Conservation (phyloP, 2,329 filamentous ascomycete species). For the Acarospora socialis region DNA sequence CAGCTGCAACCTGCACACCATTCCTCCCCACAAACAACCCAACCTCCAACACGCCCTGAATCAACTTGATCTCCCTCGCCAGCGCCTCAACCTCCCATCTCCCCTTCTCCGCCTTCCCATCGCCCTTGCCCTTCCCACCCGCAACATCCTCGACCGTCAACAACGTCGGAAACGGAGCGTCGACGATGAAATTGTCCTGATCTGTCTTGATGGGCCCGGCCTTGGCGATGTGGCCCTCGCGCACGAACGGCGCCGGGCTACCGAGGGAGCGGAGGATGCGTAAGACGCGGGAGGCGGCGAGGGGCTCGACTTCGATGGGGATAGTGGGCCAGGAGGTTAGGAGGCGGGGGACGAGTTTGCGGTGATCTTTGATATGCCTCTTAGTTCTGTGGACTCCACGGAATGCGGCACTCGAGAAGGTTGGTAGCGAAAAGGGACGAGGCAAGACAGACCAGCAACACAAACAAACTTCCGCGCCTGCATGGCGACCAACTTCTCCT, state of each 20-base stretch:
- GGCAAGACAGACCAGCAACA: slow-evolving; percentile 51
- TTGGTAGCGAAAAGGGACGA: not conserved
- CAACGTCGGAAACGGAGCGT: slow-evolving; percentile 72
- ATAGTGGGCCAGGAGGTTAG: slow-evolving; percentile 66
- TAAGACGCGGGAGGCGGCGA: slow-evolving; percentile 66
- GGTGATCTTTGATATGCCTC: slow-evolving; percentile 70
- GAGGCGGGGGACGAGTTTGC: slow-evolving; percentile 70
- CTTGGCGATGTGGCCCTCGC: slow-evolving; percentile 60
- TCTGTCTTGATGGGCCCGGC: slow-evolving; percentile 74
- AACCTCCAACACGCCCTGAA: slow-evolving; percentile 81
- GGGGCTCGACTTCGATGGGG: slow-evolving; percentile 84
- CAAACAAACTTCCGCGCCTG: slow-evolving; percentile 75
- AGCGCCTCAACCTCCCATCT: slow-evolving; percentile 69
- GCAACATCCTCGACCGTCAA: slow-evolving; percentile 46
- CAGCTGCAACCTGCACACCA: slow-evolving; percentile 51
- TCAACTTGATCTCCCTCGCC: slow-evolving; percentile 58
- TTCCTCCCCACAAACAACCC: slow-evolving; percentile 79
- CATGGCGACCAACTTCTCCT: slow-evolving; percentile 89
- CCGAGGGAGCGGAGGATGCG: slow-evolving; percentile 59
- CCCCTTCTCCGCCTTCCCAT: slow-evolving; percentile 39
- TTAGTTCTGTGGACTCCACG: slow-evolving; percentile 3
- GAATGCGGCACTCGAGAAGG: not conserved
- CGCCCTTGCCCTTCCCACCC: slow-evolving; percentile 20
- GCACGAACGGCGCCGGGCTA: slow-evolving; percentile 53
- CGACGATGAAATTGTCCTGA: slow-evolving; percentile 78